phyloP scores from a whole-genome alignment of 2,329 filamentous ascomycete species.

The Alternaria sp. region DNA sequence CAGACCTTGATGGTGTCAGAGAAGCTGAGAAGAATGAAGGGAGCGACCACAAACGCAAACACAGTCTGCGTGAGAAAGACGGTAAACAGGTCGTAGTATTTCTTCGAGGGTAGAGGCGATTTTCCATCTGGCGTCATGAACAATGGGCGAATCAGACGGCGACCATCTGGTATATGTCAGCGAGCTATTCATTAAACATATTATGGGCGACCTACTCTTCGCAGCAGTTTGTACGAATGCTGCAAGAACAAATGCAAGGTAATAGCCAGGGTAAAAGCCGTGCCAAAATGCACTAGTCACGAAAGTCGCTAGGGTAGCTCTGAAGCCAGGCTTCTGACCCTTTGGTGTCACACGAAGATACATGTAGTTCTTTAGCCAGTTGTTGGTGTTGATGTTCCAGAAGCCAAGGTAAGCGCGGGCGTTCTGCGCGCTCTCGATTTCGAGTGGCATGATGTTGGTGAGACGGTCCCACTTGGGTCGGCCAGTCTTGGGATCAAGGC shows the following conservation, averaged over 20 bases:
- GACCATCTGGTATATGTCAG: conserved; percentile 70
- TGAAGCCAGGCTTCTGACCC: conserved; percentile 95
- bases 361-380: conserved; percentile 94
- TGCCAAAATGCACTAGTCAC: conserved; percentile 96
- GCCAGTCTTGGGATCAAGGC: conserved; percentile 82
- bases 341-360: conserved; percentile 94
- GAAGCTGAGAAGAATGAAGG: conserved; percentile 84
- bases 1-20: conserved; percentile 76
- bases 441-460: conserved; percentile 86
- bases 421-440: conserved; percentile 90
- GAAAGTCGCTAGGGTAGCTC: conserved; percentile 93
- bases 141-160: conserved; percentile 88
- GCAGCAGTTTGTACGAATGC: conserved; percentile 92
- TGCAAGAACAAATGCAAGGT: conserved; percentile 86
- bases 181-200: too few relatives aligned
- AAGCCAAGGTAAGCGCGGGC: conserved; percentile 87
- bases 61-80: conserved; percentile 80
- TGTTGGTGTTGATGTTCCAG: conserved; percentile 99
- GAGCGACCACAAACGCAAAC: conserved; percentile 82
- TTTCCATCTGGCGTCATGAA: conserved; percentile 82
- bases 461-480: conserved; percentile 90
- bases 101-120: conserved; percentile 67
- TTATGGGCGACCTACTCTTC: conserved; percentile 74
- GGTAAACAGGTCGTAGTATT: conserved; percentile 83
- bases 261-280: conserved; percentile 97